Base-by-base conservation (phyloP, 1,139 yeast species). In the Geotrichum klebahnii region DNA sequence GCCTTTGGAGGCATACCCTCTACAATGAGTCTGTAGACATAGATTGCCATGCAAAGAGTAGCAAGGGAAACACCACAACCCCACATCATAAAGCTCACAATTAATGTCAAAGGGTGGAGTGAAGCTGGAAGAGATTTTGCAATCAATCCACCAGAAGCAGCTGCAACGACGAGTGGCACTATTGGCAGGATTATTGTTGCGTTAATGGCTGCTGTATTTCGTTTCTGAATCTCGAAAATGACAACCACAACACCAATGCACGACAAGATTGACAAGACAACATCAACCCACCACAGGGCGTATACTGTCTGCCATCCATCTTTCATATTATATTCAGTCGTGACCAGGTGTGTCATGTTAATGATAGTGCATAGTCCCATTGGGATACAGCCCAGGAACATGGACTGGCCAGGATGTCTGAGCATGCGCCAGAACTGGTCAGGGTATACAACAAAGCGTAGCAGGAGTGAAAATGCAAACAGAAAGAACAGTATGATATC, bases 281-380 rank as follows among this genome's bases (percentile, higher is more conserved):
- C 20, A 85, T 57, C 1, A 87, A 75, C 68, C 85, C 89, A 81
- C 90, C 94, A 86, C 33, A 86, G 65, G 1, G 72, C 77, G 64
- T 78, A 58, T 48, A 63, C 68, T 59, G n/a, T 63, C 66, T 36
- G 52, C 39, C 31, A 44, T 2, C 56, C 50, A 1, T 65, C 61
- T 32, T 56, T 50, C 63, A 68, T 59, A 9, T 64, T 66, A 35
- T 53, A 26, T n/a, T 60, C 55, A 23, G 61, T 58, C 46, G 59
- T 62, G 12, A 78, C 62, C 47, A 67, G 66, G 40, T 69, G 67
- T 19, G 79, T 66, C 66, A 77, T 75, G 61, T 80, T 82, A 44
- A 83, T 73, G 54, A 87, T 66, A 1, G 95, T 80, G 17, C 79
- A 75, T 53, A 74, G 73, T 0, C 88, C 95, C 96, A 88, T 88